Percentiles rank a stretch among this genome's conserved stretches.
These are phyloP conservation scores for Penicillium flavigenum DNA, from an alignment of 495 filamentous ascomycete species.

Conservation along the genomic window DNA sequence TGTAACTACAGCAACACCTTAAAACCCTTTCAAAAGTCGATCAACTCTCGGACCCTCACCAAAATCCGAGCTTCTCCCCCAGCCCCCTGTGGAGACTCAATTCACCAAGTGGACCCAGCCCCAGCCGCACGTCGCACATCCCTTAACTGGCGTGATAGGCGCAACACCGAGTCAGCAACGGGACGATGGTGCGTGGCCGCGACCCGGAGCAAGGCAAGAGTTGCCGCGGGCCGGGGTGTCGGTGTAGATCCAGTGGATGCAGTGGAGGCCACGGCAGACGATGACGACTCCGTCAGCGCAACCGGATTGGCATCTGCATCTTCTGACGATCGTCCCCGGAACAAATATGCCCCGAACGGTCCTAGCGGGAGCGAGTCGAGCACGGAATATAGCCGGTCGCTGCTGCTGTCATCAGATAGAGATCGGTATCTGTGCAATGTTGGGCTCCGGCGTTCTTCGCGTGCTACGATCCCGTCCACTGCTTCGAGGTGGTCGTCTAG, in stretches of 20 bases:
- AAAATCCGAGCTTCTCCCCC: not conserved
- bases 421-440: not conserved
- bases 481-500: slow-evolving; percentile 48
- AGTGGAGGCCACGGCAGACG: slow-evolving; percentile 3
- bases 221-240: slow-evolving; percentile 11
- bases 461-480: slow-evolving; percentile 34
- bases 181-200: slow-evolving; percentile 26
- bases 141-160: slow-evolving; percentile 20
- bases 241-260: not conserved
- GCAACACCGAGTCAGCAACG: slow-evolving; percentile 24
- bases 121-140: slow-evolving; percentile 18
- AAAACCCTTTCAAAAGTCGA: not conserved
- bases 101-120: slow-evolving; percentile 17
- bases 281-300: slow-evolving; percentile 8
- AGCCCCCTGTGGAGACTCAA: slow-evolving; percentile 8
- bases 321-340: slow-evolving; percentile 17
- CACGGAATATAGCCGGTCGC: slow-evolving; percentile 11
- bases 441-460: slow-evolving; percentile 22
- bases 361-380: slow-evolving; percentile 22
- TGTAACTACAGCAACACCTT: not conserved
- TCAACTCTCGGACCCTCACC: not conserved
- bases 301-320: slow-evolving; percentile 9
- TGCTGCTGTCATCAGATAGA: not conserved
- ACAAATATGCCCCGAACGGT: slow-evolving; percentile 13
- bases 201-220: slow-evolving; percentile 22